Evolutionary conservation across 495 filamentous ascomycete species (phyloP), one percentile per base, ranked within the genome.

Genomic region (Penicillium waksmanii): DNA sequence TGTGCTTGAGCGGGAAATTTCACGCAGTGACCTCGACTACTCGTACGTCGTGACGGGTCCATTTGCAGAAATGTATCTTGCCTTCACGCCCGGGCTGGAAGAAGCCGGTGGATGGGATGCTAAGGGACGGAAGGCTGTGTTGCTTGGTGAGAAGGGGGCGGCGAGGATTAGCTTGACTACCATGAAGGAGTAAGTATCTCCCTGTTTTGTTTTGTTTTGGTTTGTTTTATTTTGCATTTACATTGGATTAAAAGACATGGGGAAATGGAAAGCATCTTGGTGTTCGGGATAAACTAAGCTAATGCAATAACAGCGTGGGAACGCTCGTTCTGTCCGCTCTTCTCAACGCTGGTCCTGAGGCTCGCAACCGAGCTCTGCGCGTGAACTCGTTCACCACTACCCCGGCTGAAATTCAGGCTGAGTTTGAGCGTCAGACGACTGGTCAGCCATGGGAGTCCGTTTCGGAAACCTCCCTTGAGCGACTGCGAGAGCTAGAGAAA

Each of bases 331-430:
- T 83, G 6, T 80, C 80, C 12, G 79, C 86, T 7, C 72, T 91
- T 11, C 78, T 75, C 17, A 79, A 85, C 46, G 82, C 86, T 18
- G 55, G 57, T 36, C 67, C 80, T 19, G 76, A 71, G 11, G 76
- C 82, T 0, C 73, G 78, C 13, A 82, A 82, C 47, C 80, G 82
- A 51, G 80, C 82, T 2, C 73, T 92, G 27, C 86, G 82, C 51
- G 83, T 92, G 5, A 89, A 90, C 61, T 89, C 87, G 1, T 92
- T 90, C 63, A 85, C 85, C 4, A 80, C 84, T 4, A 89, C 83
- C 0, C 86, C 87, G 0, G 76, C 79, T 7, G 69, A 84, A 47
- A 87, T 92, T 23, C 57, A 87, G 35, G 76, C 78, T 23, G 86
- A 90, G 65, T 90, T 85, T 63, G 84, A 90, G 70, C 82, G 76